Conservation (phyloP, 2,329 filamentous ascomycete species). For the Cordyceps fumosorosea region DNA sequence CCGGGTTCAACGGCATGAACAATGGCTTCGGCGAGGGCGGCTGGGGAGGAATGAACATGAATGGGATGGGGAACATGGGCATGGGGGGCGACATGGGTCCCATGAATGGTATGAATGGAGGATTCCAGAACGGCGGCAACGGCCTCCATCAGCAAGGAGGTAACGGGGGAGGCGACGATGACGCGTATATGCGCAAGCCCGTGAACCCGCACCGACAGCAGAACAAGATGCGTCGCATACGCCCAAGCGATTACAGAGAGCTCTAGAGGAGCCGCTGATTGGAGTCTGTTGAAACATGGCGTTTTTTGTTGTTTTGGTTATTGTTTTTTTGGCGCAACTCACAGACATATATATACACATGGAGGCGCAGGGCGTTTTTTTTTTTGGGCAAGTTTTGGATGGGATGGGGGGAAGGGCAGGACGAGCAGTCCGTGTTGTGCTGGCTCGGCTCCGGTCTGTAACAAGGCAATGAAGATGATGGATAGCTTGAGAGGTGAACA, state of each 20-base stretch:
- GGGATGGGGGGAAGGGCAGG: neutral
- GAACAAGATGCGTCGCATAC: conserved; percentile 68
- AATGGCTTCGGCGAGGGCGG: conserved; percentile 7
- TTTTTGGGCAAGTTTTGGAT: neutral
- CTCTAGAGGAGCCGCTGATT: conserved; percentile 33
- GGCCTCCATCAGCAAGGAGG: conserved; percentile 15
- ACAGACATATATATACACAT: neutral
- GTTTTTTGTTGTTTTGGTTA: conserved; percentile 1
- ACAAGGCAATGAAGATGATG: neutral
- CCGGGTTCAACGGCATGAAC: conserved; percentile 18
- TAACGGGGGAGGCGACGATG: conserved; percentile 61
- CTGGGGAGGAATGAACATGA: conserved; percentile 18
- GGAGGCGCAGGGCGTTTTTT: conserved; percentile 6
- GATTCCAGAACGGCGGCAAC: conserved; percentile 21
- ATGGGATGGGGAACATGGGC: conserved; percentile 17
- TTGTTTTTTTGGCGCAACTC: conserved; percentile 1
- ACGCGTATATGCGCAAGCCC: conserved; percentile 91
- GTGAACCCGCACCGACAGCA: conserved; percentile 91
- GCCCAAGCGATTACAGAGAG: conserved; percentile 88
- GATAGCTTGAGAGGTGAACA: neutral
- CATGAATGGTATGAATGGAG: conserved; percentile 19
- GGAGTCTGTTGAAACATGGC: neutral
- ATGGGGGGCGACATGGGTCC: conserved; percentile 21
- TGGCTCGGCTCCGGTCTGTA: neutral
- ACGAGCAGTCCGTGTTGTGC: neutral